Evolutionary conservation across 768 basidiomycete species (phyloP), one percentile per base, ranked within the genome.

Genomic region (Suillus paluster): DNA sequence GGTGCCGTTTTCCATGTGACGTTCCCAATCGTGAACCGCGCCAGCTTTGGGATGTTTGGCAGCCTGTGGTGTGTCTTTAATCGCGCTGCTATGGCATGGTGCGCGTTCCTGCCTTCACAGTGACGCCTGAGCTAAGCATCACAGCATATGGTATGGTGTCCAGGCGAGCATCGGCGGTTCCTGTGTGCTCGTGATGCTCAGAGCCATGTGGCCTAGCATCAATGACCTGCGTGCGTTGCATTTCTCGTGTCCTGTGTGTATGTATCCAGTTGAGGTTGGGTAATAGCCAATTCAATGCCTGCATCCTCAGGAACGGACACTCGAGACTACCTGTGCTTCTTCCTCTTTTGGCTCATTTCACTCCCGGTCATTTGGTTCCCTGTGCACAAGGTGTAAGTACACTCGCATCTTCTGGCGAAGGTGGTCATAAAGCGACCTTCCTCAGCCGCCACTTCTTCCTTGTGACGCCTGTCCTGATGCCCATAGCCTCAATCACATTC

Each of bases 291-390:
- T 79, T 79, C 81, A 62, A 81, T 93, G 68, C 88, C 91, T n/a
- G 81, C 78, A 25, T 88, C 86, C 14, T 86, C 90, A 62, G 91
- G 91, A 48, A 93, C 86, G 36, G 89, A 81, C 59, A 88, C 89
- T n/a, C 82, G 84, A 58, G 86, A 91, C 76, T 91, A 89, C 67
- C 77, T 92, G 78, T 86, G 86, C 66, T 95, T 95, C 84, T 89
- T 95, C 81, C 79, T 95, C 61, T 95, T 94, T 80, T 94, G 91
- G 88, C 76, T 93, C 30, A 81, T 92, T 42, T 90, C 87, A 36
- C 82, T 94, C 33, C 91, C 90, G 10, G 86, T 88, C 19, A 88
- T 93, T 66, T 92, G 89, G 89, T 88, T 92, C 66, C 91, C 90
- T 12, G 86, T 93, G 53, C 91, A 94, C 78, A 83, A 89, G 69